Base-by-base conservation (phyloP, 2,329 filamentous ascomycete species). In the Exophiala sp. region DNA sequence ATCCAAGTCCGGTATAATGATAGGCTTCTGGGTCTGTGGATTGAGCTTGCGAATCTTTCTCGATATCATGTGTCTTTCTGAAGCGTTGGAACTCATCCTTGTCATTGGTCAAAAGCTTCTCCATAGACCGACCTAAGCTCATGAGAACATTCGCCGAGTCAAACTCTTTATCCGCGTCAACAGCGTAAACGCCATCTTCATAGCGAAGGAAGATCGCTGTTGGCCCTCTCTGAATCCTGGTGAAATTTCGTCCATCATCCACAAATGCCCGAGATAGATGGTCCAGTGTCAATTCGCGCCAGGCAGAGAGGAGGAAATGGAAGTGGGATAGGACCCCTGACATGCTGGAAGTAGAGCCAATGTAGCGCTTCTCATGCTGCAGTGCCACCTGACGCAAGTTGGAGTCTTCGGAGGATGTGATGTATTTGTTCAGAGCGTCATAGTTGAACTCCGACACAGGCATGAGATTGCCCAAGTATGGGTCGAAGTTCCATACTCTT, bases 271-370 rank as follows among this genome's bases (percentile, higher is more conserved):
- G 80, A 0, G 90, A 92, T 1, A 95, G 68, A 65, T 82, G 82
- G 0, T 72, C 69, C 12, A 83, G 73, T 56, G 89, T 87, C 55
- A 96, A 77, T 2, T 77, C 75, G 49, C 95, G 84, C 87, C 90
- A 97, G 5, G 80, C 75, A 0, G 92, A 97, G 8, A 99, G 78
- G 2, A 99, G 80, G 65, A 85, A 97, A 69, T 99, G 94, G 66
- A 99, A 96, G 65, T 99, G 95, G 2, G 87, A 82, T 41, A 99
- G 77, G 47, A 88, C 84, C 2, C 85, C 78, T 1, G 92, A 96
- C 91, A 96, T 96, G 72, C 92, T 97, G 1, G 94, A 99, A 0
- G 94, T 97, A 10, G 94, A 99, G 8, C 94, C 94, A 9, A 91
- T 86, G 67, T 95, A 99, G 66, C 88, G 95, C 68, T 85, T 90